Evolutionary conservation across 257 asterid genomes (phyloP).

Genomic region (Solanum gandarillasii): DNA sequence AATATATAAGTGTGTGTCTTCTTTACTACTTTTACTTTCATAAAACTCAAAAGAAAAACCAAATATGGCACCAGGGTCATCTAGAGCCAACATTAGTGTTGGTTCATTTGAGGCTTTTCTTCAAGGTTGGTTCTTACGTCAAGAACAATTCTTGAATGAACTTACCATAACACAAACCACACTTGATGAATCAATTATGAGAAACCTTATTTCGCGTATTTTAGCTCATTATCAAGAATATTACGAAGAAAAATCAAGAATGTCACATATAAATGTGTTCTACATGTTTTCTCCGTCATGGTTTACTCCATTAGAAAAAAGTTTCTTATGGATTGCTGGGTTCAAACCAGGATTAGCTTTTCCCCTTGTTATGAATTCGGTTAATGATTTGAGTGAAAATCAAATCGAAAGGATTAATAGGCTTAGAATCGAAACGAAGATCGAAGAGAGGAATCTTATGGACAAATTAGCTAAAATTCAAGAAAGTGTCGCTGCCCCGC

Average conservation of each 20-base stretch:
- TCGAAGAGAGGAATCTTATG: constrained; percentile 19
- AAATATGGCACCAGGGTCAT: constrained; percentile 8
- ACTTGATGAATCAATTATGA: background rate
- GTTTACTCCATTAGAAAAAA: constrained; percentile 39
- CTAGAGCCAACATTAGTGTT: background rate
- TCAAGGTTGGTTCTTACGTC: constrained; percentile 26
- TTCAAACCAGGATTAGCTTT: constrained; percentile 34
- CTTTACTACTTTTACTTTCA: background rate
- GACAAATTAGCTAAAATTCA: constrained; percentile 42
- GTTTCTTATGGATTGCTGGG: constrained; percentile 42
- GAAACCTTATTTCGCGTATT: constrained; percentile 18
- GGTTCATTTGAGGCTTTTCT: constrained; percentile 16
- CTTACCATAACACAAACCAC: constrained; percentile 10
- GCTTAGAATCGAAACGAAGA: constrained; percentile 12
- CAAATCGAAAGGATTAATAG: constrained; percentile 12
- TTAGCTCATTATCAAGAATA: constrained; percentile 35
- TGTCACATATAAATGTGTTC: constrained; percentile 25
- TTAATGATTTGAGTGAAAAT: constrained; percentile 14
- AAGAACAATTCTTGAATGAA: constrained; percentile 16
- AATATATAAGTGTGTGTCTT: background rate
- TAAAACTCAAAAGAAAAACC: too few species aligned
- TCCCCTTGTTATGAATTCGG: constrained; percentile 2
- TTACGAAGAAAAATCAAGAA: constrained; percentile 29
- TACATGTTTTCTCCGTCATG: constrained; percentile 36
- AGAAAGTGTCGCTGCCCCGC: constrained; percentile 49